Base-by-base conservation (phyloP, 805 yeast genomes). In the Vanderwaltozyma yarrowii region DNA sequence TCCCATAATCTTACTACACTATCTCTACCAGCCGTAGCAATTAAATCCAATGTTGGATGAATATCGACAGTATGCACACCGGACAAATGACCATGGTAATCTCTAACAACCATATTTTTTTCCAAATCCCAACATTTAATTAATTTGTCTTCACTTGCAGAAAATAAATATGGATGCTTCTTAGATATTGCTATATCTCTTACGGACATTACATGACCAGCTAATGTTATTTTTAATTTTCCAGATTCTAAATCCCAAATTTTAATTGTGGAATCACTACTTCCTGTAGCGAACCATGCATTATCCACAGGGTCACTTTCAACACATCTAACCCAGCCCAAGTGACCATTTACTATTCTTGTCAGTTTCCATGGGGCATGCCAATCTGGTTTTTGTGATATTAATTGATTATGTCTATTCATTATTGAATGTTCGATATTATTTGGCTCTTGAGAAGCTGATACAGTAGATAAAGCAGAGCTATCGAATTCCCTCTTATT, bases 71-170 rank as follows among this genome's bases (percentile, higher is more conserved):
- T 69, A 52, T 85, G 86, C 2, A 92, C 84, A 4, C 95, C 94
- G 23, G 94, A 84, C 19, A 85, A 67, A 62, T 92, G 98, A 3
- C 98, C 99, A 61, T 88, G 94, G 59, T 85, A 92, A 50, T 87
- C 86, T 39, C 96, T 66, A 4, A 87, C 73, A 2, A 84, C 76
- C 47, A 75, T 75, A 50, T 88, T 85, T 51, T 77, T 74, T 58
- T 89, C 97, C 47, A 92, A 67, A 64, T 92, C 99, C 96, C 97
- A 92, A 60, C 97, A 88, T 54, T 85, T 76, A 9, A 87, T 85
- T 19, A 87, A 70, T 57, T 88, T 88, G 58, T 92, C 99, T 54
- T 92, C 97, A 32, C 95, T 82, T 18, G 92, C 88, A 12, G 89
- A 76, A 56, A 88, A 92, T 66, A 92, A 63, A 58, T 89, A 89